Evolutionary conservation across 345 rosid genomes (phyloP).

Genomic region (Eutrema yunnanense): DNA sequence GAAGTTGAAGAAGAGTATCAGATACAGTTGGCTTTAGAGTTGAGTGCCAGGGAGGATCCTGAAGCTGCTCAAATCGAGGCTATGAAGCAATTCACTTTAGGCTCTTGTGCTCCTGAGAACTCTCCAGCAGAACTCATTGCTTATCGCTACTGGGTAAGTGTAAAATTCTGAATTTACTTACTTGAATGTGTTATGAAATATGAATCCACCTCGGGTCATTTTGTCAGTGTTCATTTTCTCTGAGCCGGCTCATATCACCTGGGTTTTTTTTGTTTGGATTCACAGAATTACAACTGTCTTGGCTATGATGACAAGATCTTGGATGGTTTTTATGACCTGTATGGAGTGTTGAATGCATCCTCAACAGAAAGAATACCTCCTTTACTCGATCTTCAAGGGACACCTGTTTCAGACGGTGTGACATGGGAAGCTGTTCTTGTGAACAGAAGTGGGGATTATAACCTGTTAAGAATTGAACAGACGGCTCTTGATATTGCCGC

Average conservation of each 20-base stretch:
- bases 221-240: neutral
- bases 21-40: slow-evolving; percentile 82
- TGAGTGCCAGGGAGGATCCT: slow-evolving; percentile 96
- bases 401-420: slow-evolving; percentile 50
- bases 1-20: slow-evolving; percentile 93
- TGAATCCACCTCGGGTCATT: neutral
- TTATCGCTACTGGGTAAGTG: slow-evolving; percentile 76
- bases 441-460: slow-evolving; percentile 72
- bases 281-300: slow-evolving; percentile 91
- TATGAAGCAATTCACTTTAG: slow-evolving; percentile 86
- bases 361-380: slow-evolving; percentile 74
- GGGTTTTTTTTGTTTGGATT: neutral
- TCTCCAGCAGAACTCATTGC: slow-evolving; percentile 92
- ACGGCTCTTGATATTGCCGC: slow-evolving; percentile 57
- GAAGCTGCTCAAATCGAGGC: slow-evolving; percentile 96
- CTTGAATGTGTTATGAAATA: neutral
- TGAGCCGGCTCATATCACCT: neutral
- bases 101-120: slow-evolving; percentile 73
- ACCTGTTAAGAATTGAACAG: slow-evolving; percentile 66
- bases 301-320: slow-evolving; percentile 90
- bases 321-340: slow-evolving; percentile 91
- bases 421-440: slow-evolving; percentile 91
- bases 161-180: too few relatives aligned
- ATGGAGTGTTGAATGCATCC: slow-evolving; percentile 58
- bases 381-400: slow-evolving; percentile 84